phyloP scores from a whole-genome alignment of 1,284 basidiomycete species.

The Schizopora paradoxa region DNA sequence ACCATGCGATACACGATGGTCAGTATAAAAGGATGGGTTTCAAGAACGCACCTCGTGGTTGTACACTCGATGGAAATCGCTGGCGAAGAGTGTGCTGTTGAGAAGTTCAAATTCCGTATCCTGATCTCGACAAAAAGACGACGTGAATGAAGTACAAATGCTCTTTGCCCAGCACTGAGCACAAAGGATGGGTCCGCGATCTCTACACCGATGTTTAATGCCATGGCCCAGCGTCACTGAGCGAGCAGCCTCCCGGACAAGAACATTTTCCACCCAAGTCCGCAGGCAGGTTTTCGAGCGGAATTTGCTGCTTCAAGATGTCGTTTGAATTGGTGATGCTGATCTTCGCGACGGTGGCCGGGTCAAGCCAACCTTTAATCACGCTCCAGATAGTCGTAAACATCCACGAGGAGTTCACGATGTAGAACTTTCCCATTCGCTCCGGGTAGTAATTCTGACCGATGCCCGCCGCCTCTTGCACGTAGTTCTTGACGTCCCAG shows the following conservation, averaged over 20 bases:
- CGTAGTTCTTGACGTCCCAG: conserved; percentile 91
- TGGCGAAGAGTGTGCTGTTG: no score
- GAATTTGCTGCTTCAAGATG: conserved; percentile 79
- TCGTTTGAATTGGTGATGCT: conserved; percentile 64
- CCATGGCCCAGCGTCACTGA: conserved; percentile 95
- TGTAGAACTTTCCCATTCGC: conserved; percentile 95
- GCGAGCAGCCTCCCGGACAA: conserved; percentile 66
- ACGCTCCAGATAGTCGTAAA: conserved; percentile 87
- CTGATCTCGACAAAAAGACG: no score
- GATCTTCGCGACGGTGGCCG: conserved; percentile 92
- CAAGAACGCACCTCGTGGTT: no score
- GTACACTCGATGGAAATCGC: no score
- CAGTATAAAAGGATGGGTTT: no score
- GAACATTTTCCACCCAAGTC: conserved; percentile 83
- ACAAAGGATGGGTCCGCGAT: no score
- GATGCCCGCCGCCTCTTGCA: conserved; percentile 73
- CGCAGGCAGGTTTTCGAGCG: conserved; percentile 75
- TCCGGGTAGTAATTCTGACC: conserved; percentile 93
- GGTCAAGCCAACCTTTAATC: conserved; percentile 93
- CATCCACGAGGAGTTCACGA: conserved; percentile 91
- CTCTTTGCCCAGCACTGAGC: no score
- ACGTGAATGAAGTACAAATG: no score
- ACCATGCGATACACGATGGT: no score
- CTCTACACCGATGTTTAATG: no score
- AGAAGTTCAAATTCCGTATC: no score